phyloP scores from a whole-genome alignment of 2,329 filamentous ascomycete genomes.

The Exophiala sp. region DNA sequence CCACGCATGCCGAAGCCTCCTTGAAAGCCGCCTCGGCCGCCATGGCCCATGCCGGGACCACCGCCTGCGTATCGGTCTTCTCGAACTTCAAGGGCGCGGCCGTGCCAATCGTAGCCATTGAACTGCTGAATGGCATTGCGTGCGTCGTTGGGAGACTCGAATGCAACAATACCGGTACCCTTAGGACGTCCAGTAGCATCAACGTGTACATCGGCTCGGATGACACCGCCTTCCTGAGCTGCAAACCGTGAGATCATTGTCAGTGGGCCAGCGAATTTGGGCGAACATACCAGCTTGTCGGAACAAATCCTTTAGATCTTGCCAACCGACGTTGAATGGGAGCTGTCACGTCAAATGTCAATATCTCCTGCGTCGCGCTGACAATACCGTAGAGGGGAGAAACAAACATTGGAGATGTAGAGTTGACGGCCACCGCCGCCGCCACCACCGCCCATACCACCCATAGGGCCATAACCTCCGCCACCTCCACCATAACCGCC shows the following conservation, averaged over 20 bases:
- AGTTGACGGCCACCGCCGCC: conserved; percentile 73
- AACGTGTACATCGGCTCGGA: conserved; percentile 90
- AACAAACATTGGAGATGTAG: conserved; percentile 96
- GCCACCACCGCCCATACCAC: conserved; percentile 46
- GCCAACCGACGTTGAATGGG: conserved; percentile 95
- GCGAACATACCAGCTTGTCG: conserved; percentile 80
- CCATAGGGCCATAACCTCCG: conserved; percentile 47
- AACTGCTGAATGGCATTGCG: conserved; percentile 95
- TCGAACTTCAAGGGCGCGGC: conserved; percentile 83
- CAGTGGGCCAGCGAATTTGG: conserved; percentile 21
- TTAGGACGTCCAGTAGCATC: conserved; percentile 90
- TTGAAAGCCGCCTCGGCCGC: conserved; percentile 39
- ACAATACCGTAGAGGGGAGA: conserved; percentile 32
- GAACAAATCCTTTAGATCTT: conserved; percentile 98
- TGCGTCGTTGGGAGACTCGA: conserved; percentile 89
- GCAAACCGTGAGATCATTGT: conserved; percentile 22
- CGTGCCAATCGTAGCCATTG: conserved; percentile 98
- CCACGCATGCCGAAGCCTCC: conserved; percentile 52
- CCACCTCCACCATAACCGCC: conserved; percentile 52
- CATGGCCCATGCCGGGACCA: conserved; percentile 37
- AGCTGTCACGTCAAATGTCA: conserved; percentile 58
- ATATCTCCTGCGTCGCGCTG: conserved; percentile 33
- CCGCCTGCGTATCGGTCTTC: conserved; percentile 81
- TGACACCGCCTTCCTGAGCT: conserved; percentile 64
- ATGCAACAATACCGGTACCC: conserved; percentile 93